phyloP scores from a whole-genome alignment of 495 filamentous ascomycete genomes.

The Astrocystis sublimbata region DNA sequence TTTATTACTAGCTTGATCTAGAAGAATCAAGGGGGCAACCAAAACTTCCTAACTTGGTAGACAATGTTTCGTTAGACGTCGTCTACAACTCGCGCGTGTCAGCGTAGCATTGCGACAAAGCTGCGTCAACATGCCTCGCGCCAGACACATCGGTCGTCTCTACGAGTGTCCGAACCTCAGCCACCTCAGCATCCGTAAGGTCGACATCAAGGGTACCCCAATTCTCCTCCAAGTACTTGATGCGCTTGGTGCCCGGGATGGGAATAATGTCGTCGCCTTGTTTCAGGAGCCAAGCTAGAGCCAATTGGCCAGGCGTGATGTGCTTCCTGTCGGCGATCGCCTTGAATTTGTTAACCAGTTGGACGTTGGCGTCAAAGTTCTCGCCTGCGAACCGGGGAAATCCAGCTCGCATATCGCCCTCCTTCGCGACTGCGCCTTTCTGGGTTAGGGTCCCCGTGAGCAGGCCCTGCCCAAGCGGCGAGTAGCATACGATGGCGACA shows the following conservation, averaged over 20 bases:
- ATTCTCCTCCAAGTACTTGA: slow-evolving; percentile 12
- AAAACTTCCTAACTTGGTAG: no score
- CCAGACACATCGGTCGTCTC: no score
- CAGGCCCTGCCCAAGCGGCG: slow-evolving; percentile 35
- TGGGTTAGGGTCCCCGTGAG: slow-evolving; percentile 40
- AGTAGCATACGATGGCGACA: slow-evolving; percentile 61
- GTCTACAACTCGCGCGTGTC: no score
- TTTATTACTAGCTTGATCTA: no score
- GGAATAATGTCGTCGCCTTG: slow-evolving; percentile 1
- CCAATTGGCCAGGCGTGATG: slow-evolving; percentile 64
- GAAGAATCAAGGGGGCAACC: no score
- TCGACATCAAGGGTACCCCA: background rate
- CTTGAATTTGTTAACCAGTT: slow-evolving; percentile 62
- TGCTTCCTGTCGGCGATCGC: slow-evolving; percentile 62
- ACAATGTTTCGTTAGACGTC: no score
- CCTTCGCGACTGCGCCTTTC: background rate
- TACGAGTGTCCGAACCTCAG: no score
- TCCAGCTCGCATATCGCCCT: background rate
- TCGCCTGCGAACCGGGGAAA: background rate
- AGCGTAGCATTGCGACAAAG: no score
- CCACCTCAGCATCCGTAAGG: no score
- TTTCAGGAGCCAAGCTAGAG: slow-evolving; percentile 62
- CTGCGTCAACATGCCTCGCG: no score
- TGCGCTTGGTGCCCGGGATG: slow-evolving; percentile 9
- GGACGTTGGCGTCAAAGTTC: slow-evolving; percentile 59